Evolutionary conservation across 192 early-diverging fungal species (phyloP).

Genomic region (Chytriomyces hyalinus): DNA sequence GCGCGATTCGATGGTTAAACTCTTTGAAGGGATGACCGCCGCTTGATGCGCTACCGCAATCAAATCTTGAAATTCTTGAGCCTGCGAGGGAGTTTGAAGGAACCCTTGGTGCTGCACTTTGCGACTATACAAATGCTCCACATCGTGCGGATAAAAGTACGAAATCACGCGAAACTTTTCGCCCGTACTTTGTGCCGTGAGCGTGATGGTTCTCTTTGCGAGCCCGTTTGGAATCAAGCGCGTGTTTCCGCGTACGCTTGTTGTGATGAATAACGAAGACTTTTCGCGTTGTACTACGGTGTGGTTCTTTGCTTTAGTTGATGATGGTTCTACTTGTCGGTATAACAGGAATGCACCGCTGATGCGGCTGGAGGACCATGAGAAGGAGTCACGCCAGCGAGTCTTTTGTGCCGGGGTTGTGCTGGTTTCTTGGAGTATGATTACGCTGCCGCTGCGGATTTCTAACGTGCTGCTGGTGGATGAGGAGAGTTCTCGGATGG

Average conservation of each 20-base stretch:
- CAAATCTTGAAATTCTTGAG: background rate
- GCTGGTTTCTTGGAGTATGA: background rate
- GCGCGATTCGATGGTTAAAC: too few relatives aligned
- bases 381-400: background rate
- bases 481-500: background rate
- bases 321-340: background rate
- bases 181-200: background rate
- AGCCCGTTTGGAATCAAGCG: background rate
- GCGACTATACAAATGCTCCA: background rate
- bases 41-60: too few relatives aligned
- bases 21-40: too few relatives aligned
- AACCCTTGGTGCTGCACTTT: background rate
- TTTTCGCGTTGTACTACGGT: background rate
- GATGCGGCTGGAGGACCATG: background rate
- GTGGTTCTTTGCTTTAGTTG: background rate
- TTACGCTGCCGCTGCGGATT: constrained; percentile 7
- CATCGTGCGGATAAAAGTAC: background rate
- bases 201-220: constrained; percentile 7
- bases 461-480: background rate
- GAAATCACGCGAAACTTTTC: constrained; percentile 3
- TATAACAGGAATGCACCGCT: background rate
- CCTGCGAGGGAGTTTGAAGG: background rate
- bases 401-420: background rate
- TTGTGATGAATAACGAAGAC: background rate
- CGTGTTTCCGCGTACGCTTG: background rate